Percentiles rank a stretch among this genome's conserved stretches.
Evolutionary conservation across 305 asterid genomes (phyloP).

Genomic region (Solanum aculeatissimum): DNA sequence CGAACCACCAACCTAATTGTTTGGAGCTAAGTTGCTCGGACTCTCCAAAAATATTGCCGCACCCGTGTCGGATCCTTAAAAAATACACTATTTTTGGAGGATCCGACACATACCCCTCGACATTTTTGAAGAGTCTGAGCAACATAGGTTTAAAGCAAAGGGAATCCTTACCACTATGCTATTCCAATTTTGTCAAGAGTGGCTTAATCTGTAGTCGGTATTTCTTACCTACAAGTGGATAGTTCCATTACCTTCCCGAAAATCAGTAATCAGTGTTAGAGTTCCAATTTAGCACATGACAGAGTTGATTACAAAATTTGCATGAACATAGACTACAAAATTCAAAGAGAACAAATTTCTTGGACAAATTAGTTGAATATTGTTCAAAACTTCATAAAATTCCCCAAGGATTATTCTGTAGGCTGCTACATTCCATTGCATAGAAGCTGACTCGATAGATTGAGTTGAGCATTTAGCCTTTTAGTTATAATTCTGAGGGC

Average conservation of each 20-base stretch:
- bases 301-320: not conserved
- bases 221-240: not conserved
- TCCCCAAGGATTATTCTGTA: not conserved
- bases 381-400: not conserved
- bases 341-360: not conserved
- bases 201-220: not conserved
- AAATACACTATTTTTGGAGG: no score
- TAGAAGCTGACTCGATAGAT: not conserved
- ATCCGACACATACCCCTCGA: no score
- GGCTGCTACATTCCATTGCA: not conserved
- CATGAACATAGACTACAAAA: not conserved
- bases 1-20: not conserved
- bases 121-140: no score
- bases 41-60: no score
- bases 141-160: no score
- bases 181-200: not conserved
- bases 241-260: not conserved
- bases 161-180: not conserved
- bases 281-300: not conserved
- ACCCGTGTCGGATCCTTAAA: no score
- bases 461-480: not conserved
- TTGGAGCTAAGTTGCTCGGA: no score
- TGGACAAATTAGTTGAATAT: not conserved
- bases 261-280: not conserved
- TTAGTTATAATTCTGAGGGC: not conserved